Percentiles rank a stretch among this genome's conserved stretches.
Evolutionary conservation across 208 protist species (phyloP).

Genomic region (Leishmania amazonensis): DNA sequence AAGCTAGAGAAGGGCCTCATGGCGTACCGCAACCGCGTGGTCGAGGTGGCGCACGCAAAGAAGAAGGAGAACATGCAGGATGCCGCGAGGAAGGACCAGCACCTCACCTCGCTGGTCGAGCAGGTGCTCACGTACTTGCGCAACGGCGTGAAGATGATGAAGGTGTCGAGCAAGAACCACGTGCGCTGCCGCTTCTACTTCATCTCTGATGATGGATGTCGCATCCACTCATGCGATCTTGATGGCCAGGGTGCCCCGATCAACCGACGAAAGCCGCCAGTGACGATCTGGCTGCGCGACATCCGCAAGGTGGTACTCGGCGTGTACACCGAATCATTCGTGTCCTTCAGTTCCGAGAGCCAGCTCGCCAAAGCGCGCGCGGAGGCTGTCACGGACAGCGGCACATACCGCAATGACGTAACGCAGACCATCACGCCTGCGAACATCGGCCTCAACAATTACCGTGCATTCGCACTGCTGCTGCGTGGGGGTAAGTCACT

Average conservation of each 20-base stretch:
- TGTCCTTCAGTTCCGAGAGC: conserved; percentile 67
- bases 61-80: conserved; percentile 87
- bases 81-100: conserved; percentile 83
- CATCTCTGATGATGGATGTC: conserved; percentile 86
- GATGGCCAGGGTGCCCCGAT: conserved; percentile 74
- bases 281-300: conserved; percentile 85
- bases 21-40: conserved; percentile 78
- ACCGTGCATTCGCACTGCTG: conserved; percentile 84
- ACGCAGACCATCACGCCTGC: conserved; percentile 77
- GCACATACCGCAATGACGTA: conserved; percentile 76
- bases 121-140: conserved; percentile 89
- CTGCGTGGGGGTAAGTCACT: conserved; percentile 83
- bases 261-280: conserved; percentile 83
- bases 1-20: conserved; percentile 89
- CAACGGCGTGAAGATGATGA: conserved; percentile 86
- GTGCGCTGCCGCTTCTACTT: conserved; percentile 86
- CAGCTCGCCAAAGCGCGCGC: conserved; percentile 74
- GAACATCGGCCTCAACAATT: conserved; percentile 87
- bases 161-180: conserved; percentile 83
- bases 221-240: conserved; percentile 91
- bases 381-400: conserved; percentile 73
- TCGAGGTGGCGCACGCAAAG: conserved; percentile 77
- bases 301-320: conserved; percentile 87
- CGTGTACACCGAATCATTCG: conserved; percentile 83
- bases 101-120: conserved; percentile 81